Percentiles rank a stretch among this genome's conserved stretches.
phyloP scores from a whole-genome alignment of 2,329 filamentous ascomycete species.

The Decorospora gaudefroyi region DNA sequence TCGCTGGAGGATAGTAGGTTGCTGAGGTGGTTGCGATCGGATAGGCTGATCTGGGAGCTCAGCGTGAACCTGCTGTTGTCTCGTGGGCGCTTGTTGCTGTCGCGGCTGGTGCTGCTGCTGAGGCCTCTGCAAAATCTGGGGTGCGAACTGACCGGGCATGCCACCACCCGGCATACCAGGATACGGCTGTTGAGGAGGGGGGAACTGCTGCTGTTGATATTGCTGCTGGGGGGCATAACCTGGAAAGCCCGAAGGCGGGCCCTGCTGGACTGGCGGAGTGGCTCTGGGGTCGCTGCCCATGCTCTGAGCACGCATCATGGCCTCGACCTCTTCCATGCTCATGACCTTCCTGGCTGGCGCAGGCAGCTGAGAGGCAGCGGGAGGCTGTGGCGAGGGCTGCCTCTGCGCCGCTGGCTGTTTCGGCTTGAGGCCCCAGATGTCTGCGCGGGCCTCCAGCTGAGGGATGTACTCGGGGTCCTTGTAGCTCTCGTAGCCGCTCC shows the following conservation, averaged over 20 bases:
- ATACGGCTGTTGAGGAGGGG: slow-evolving; percentile 37
- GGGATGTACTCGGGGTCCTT: slow-evolving; percentile 81
- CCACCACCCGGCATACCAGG: slow-evolving; percentile 37
- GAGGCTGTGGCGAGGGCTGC: slow-evolving; percentile 33
- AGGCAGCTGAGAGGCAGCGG: slow-evolving; percentile 22
- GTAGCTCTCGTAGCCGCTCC: slow-evolving; percentile 91
- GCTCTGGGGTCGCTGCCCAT: slow-evolving; percentile 42
- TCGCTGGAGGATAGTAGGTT: slow-evolving; percentile 46
- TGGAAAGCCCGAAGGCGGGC: slow-evolving; percentile 24
- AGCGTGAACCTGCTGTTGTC: slow-evolving; percentile 51
- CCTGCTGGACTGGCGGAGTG: slow-evolving; percentile 40
- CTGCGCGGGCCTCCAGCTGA: slow-evolving; percentile 89
- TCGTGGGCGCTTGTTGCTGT: too few relatives aligned
- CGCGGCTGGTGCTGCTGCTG: slow-evolving; percentile 44
- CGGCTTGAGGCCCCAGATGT: slow-evolving; percentile 82
- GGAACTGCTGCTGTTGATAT: slow-evolving; percentile 33
- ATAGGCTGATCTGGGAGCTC: slow-evolving; percentile 50
- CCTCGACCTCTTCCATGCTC: slow-evolving; percentile 96
- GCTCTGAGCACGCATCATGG: slow-evolving; percentile 77
- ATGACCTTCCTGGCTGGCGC: slow-evolving; percentile 72
- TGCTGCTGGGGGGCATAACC: slow-evolving; percentile 20
- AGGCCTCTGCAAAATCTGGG: slow-evolving; percentile 58
- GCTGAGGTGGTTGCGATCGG: slow-evolving; percentile 34
- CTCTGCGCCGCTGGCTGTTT: slow-evolving; percentile 54
- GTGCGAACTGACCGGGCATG: slow-evolving; percentile 52